Evolutionary conservation across 2,329 filamentous ascomycete genomes (phyloP).

Genomic region (Stemphylium vesicarium): DNA sequence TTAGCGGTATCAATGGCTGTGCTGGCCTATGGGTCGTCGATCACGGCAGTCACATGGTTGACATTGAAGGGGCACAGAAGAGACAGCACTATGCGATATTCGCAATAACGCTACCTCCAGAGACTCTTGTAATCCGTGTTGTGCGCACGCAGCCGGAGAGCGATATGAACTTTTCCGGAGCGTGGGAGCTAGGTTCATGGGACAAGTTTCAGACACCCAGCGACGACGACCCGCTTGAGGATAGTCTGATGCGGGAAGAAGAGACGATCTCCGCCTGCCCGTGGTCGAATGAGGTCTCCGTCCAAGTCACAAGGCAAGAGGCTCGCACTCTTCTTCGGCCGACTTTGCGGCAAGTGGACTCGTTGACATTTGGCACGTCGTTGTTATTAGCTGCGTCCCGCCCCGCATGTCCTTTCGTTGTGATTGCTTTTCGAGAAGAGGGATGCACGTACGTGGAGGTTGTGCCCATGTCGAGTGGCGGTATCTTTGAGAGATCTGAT

Average conservation of each 20-base stretch:
- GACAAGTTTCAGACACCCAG: constrained; percentile 30
- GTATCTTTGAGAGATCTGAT: constrained; percentile 17
- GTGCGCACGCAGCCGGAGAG: constrained; percentile 29
- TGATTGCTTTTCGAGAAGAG: constrained; percentile 26
- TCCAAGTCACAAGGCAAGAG: constrained; percentile 42
- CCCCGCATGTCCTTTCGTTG: constrained; percentile 24
- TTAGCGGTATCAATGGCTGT: constrained; percentile 41
- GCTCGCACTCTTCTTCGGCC: constrained; percentile 33
- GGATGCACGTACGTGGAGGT: constrained; percentile 31
- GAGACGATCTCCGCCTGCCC: constrained; percentile 42
- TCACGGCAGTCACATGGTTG: constrained; percentile 32
- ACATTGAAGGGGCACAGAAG: constrained; percentile 32
- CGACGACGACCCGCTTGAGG: constrained; percentile 27
- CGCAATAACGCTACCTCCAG: constrained; percentile 45
- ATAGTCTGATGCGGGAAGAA: constrained; percentile 35
- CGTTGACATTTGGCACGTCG: constrained; percentile 20
- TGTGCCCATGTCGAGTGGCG: constrained; percentile 23
- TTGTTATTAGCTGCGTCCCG: constrained; percentile 32
- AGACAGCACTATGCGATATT: constrained; percentile 45
- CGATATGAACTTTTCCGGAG: constrained; percentile 23
- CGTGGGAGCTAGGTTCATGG: constrained; percentile 36
- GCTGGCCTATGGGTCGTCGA: constrained; percentile 50
- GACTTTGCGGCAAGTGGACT: constrained; percentile 21
- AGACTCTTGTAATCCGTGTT: constrained; percentile 39
- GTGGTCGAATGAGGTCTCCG: constrained; percentile 24